Base-by-base conservation (phyloP, 768 basidiomycete species). In the Boletus pseudo-olivaceus region DNA sequence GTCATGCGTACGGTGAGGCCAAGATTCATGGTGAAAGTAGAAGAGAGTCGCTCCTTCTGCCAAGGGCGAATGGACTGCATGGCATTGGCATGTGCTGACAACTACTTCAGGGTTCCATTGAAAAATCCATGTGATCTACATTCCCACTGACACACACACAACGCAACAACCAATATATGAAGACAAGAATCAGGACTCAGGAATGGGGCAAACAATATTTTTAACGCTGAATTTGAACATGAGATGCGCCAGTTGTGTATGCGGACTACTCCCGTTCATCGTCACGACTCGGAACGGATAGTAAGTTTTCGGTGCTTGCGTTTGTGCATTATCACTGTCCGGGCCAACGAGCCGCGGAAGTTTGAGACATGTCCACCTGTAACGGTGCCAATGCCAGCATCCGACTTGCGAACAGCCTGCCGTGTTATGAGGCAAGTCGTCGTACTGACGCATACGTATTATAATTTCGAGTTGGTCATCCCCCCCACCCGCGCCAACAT, bases 131-230 rank as follows among this genome's bases (percentile, higher is more conserved):
- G 47, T 47, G 38, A 33, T 55, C 55, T 46, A 26, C 44, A 35
- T 49, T 55, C 38, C 46, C 41, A 51, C 39, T 29, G 48, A 54
- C 39, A 56, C 23, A 23, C 23, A 23, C 23, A 23, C 4, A 23
- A 23, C 23, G 23, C 23, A 23, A 23, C 2, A 23, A 23, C 23
- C 23, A 23, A 47, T 26, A 57, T 72, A 56, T 74, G 80, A 4
- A 84, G 71, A 29, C 62, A 62, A 34, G 70, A 61, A 46, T 75
- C 71, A 4, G 39, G 9, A 17, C 38, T 61, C 60, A 11, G 26
- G n/a, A 20, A n/a, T n/a, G n/a, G n/a, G n/a, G n/a, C n/a, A n/a
- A n/a, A n/a, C n/a, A n/a, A n/a, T n/a, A n/a, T 19, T 32, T 14
- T 50, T 57, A 1, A 37, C 8, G 30, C 33, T 38, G 29, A 32